These are phyloP conservation scores for Sporothrix dimorphospora DNA, from an alignment of 2,329 filamentous ascomycete genomes.

Conservation along the genomic window DNA sequence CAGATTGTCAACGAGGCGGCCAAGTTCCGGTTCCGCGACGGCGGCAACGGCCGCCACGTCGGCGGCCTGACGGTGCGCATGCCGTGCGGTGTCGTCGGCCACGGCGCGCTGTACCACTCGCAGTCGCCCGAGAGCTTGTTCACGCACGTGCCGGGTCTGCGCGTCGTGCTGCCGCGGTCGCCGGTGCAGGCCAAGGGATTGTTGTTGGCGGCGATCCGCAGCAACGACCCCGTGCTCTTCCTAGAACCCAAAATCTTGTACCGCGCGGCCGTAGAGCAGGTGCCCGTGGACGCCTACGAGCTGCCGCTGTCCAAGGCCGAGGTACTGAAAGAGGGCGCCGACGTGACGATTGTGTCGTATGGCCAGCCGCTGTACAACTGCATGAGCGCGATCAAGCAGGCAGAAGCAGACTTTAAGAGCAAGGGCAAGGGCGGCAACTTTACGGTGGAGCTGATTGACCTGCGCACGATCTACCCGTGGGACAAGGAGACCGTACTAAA, in stretches of 20 bases:
- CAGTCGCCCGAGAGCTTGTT: slow-evolving; percentile 90
- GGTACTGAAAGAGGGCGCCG: slow-evolving; percentile 75
- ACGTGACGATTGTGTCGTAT: slow-evolving; percentile 85
- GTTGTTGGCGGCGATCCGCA: slow-evolving; percentile 72
- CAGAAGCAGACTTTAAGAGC: slow-evolving; percentile 65
- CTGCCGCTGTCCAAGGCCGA: slow-evolving; percentile 86
- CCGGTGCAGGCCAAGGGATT: slow-evolving; percentile 88
- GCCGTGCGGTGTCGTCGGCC: slow-evolving; percentile 87
- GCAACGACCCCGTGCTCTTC: slow-evolving; percentile 87
- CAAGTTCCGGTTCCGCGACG: slow-evolving; percentile 81
- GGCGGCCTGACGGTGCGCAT: slow-evolving; percentile 87
- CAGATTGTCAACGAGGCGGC: slow-evolving; percentile 93
- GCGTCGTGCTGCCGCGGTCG: slow-evolving; percentile 83
- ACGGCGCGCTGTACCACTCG: slow-evolving; percentile 85
- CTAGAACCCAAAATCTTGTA: slow-evolving; percentile 95
- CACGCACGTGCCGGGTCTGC: slow-evolving; percentile 81
- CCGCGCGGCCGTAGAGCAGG: slow-evolving; percentile 87
- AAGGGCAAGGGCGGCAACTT: slow-evolving; percentile 63
- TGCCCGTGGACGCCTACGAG: slow-evolving; percentile 78
- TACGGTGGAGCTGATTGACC: slow-evolving; percentile 81
- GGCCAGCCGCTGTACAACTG: slow-evolving; percentile 89
- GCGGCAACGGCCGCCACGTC: slow-evolving; percentile 58
- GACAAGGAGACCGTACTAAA: slow-evolving; percentile 78
- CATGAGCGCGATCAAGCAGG: slow-evolving; percentile 72
- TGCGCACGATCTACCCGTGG: slow-evolving; percentile 90